Base-by-base conservation (phyloP, 2,329 filamentous ascomycete species). In the Colletotrichum musae region DNA sequence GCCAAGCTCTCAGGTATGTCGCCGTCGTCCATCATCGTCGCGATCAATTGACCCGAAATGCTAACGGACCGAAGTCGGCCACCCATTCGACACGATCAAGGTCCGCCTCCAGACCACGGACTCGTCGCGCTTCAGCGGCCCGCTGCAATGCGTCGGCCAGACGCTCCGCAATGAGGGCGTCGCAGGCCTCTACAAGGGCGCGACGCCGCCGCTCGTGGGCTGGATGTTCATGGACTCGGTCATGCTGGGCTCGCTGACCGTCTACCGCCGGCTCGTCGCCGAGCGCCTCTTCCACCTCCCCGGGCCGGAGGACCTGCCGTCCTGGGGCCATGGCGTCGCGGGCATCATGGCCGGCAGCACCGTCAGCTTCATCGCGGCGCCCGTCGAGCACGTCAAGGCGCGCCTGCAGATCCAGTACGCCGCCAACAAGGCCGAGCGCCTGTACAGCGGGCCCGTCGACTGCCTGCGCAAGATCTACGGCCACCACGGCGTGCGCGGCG, bases 181-280 rank as follows among this genome's bases (percentile, higher is more conserved):
- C 54, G 82, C 87, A 58, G 96, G 94, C 3, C 85, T 99, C 50
- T 99, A 98, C 87, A 99, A 98, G 83, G 95, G 95, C 75, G 94
- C 94, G 12, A 94, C 93, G 32, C 95, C 95, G 64, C 96, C 96
- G 60, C 85, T 98, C 57, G 90, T 98, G 59, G 96, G 96, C 75
- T 98, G 96, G 96, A 97, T 98, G 69, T 94, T 97, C 77, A 98
- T 98, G 95, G 96, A 99, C 83, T 88, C 84, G 50, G 79, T 91
- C 68, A 97, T 98, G 95, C 88, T 98, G 41, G 96, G 96, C 50
- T 97, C 93, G 18, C 85, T 99, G 73, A 97, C 93, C 26, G 88
- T 97, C 58, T 98, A 98, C 84, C 93, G 95, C 45, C 92, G 93
- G 56, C 80, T 98, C 53, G 85, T 98, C 16, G 92, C 93, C 72